A percentile compares a stretch with the other conserved stretches of the same genome.
phyloP scores from a whole-genome alignment of 345 rosid genomes.

The Brassica carinata region DNA sequence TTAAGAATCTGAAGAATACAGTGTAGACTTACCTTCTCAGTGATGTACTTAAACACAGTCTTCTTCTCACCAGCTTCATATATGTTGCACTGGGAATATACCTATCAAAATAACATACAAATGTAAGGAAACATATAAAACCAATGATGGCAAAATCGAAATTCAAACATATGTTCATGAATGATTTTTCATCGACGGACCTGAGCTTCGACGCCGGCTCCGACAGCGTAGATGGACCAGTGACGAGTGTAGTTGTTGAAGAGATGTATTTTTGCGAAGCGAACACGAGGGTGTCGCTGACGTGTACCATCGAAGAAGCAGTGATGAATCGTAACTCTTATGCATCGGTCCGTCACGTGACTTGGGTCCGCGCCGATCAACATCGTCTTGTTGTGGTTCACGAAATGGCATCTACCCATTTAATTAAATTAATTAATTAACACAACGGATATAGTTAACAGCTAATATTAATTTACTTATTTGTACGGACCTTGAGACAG shows the following conservation, averaged over 20 bases:
- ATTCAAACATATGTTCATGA: not conserved
- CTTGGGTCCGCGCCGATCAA: conserved; percentile 90
- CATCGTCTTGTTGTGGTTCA: conserved; percentile 81
- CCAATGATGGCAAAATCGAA: not conserved
- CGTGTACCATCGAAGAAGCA: conserved; percentile 90
- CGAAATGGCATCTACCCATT: conserved; percentile 74
- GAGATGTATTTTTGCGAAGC: conserved; percentile 84
- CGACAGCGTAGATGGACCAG: conserved; percentile 93
- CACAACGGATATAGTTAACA: not conserved
- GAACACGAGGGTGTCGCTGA: conserved; percentile 93
- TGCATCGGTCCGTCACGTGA: conserved; percentile 74
- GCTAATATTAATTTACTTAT: not conserved
- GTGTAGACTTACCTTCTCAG: conserved; percentile 58
- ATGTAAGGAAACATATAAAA: conserved; percentile 4
- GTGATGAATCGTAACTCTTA: conserved; percentile 89
- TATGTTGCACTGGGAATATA: conserved; percentile 90
- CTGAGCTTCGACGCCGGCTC: conserved; percentile 94
- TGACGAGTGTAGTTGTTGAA: conserved; percentile 84
- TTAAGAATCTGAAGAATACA: not conserved
- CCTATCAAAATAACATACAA: conserved; percentile 45
- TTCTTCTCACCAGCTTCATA: conserved; percentile 95
- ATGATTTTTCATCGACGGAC: conserved; percentile 30
- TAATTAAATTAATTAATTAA: not conserved
- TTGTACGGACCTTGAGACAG: conserved; percentile 69
- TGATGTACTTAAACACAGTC: conserved; percentile 82